These are phyloP conservation scores for Earliella scabrosa DNA, from an alignment of 1,284 basidiomycete species.

Conservation along the genomic window DNA sequence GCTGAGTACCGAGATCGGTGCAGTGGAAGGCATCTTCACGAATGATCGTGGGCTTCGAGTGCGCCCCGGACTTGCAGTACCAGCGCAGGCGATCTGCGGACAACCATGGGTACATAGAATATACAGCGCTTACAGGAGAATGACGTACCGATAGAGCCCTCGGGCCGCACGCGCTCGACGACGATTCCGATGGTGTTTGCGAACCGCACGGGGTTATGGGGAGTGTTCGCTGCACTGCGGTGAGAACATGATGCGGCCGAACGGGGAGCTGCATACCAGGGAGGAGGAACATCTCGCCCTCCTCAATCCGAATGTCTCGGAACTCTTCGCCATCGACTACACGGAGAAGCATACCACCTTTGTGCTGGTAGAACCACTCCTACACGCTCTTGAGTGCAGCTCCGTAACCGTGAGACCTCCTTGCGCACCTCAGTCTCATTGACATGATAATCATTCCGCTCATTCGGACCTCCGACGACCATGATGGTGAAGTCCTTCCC, in stretches of 20 bases:
- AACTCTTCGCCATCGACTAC: conserved; percentile 90
- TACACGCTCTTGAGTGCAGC: conserved; percentile 37
- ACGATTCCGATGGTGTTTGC: conserved; percentile 94
- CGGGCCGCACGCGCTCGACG: conserved; percentile 87
- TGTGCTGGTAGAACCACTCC: conserved; percentile 98
- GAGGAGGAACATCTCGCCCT: conserved; percentile 96
- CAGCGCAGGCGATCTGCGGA: conserved; percentile 85
- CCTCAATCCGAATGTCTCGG: conserved; percentile 86
- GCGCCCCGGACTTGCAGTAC: conserved; percentile 83
- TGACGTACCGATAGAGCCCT: conserved; percentile 56
- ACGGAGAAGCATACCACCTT: conserved; percentile 88
- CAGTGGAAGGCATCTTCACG: conserved; percentile 89
- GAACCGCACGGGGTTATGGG: conserved; percentile 93
- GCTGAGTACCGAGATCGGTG: conserved; percentile 90
- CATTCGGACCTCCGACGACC: conserved; percentile 93
- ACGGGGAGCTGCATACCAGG: conserved; percentile 61
- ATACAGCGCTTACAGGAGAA: not conserved
- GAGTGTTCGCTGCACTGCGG: conserved; percentile 78
- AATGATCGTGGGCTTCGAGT: conserved; percentile 80
- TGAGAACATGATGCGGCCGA: not conserved
- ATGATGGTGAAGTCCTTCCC: conserved; percentile 89
- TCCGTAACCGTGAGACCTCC: not conserved
- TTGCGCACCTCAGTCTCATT: conserved; percentile 86
- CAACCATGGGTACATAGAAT: not conserved
- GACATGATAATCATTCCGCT: conserved; percentile 90